Evolutionary conservation across 257 asterid genomes (phyloP).

Genomic region (Linderniella brevidens): DNA sequence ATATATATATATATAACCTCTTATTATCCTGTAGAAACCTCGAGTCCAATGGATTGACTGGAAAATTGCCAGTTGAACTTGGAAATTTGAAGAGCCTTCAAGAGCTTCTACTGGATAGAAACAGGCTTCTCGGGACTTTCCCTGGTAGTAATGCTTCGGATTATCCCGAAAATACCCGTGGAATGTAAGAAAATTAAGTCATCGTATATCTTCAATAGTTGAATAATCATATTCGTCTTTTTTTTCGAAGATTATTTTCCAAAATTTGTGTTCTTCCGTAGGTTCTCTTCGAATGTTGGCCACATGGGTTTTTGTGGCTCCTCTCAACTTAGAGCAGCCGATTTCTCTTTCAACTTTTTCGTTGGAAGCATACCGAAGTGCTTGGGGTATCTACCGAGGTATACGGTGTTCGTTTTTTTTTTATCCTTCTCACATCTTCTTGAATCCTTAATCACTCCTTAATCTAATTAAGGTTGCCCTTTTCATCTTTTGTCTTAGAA

Average conservation of each 20-base stretch:
- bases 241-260: background rate
- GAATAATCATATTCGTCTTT: background rate
- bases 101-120: slow-evolving; percentile 77
- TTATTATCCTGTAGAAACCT: slow-evolving; percentile 25
- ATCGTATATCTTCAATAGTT: background rate
- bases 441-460: background rate
- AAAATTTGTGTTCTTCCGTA: slow-evolving; percentile 8
- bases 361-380: slow-evolving; percentile 69
- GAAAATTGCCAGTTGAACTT: slow-evolving; percentile 65
- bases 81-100: slow-evolving; percentile 58
- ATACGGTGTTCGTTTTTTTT: slow-evolving; percentile 9
- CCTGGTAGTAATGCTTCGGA: slow-evolving; percentile 51
- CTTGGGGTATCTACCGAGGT: slow-evolving; percentile 64
- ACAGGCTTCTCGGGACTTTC: slow-evolving; percentile 52
- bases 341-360: slow-evolving; percentile 70
- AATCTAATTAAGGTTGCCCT: background rate
- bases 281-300: slow-evolving; percentile 28
- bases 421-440: slow-evolving; percentile 5
- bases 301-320: slow-evolving; percentile 39
- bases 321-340: slow-evolving; percentile 57
- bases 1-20: slow-evolving; percentile 1
- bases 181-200: slow-evolving; percentile 38
- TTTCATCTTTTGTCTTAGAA: slow-evolving; percentile 19
- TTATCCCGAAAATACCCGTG: slow-evolving; percentile 22
- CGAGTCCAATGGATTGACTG: slow-evolving; percentile 78